Conservation (phyloP, 2,329 filamentous ascomycete species). For the Hypoxylon sp. region DNA sequence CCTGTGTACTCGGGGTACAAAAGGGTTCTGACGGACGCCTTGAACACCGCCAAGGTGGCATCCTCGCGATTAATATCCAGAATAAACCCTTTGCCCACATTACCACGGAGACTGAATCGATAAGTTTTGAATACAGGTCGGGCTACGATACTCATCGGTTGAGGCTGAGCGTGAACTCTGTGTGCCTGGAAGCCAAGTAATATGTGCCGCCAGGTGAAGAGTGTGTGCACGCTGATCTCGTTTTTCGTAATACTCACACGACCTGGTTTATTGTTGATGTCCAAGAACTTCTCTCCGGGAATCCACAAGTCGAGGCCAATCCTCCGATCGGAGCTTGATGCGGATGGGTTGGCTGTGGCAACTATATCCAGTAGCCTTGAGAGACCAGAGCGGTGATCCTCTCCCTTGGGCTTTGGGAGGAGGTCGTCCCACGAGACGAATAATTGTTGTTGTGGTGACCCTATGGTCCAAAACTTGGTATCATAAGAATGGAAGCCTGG, state of each 20-base stretch:
- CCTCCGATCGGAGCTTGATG: not conserved
- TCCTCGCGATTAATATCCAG: conserved; percentile 18
- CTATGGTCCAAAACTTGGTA: conserved; percentile 7
- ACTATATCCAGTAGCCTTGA: conserved; percentile 14
- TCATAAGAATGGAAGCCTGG: conserved; percentile 30
- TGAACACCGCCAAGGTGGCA: conserved; percentile 19
- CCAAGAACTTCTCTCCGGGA: conserved; percentile 36
- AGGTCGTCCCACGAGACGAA: conserved; percentile 23
- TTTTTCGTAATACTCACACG: conserved; percentile 18
- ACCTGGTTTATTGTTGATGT: conserved; percentile 1
- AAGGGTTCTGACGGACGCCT: not conserved
- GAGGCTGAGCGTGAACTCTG: conserved; percentile 1
- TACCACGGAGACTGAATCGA: conserved; percentile 9
- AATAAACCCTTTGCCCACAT: not conserved
- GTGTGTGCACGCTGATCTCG: not conserved
- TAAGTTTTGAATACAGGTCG: conserved; percentile 45
- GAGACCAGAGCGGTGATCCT: conserved; percentile 19
- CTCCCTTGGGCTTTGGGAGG: not conserved
- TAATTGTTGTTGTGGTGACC: not conserved
- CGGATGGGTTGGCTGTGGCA: not conserved
- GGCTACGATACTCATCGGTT: conserved; percentile 36
- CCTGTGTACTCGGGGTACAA: conserved; percentile 31
- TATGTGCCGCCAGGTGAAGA: conserved; percentile 30
- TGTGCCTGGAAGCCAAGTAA: conserved; percentile 6
- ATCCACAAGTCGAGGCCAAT: conserved; percentile 46